A percentile compares a stretch with the other conserved stretches of the same genome.
Evolutionary conservation across 2,329 filamentous ascomycete species (phyloP).

Genomic region (Aureobasidium uvarum): DNA sequence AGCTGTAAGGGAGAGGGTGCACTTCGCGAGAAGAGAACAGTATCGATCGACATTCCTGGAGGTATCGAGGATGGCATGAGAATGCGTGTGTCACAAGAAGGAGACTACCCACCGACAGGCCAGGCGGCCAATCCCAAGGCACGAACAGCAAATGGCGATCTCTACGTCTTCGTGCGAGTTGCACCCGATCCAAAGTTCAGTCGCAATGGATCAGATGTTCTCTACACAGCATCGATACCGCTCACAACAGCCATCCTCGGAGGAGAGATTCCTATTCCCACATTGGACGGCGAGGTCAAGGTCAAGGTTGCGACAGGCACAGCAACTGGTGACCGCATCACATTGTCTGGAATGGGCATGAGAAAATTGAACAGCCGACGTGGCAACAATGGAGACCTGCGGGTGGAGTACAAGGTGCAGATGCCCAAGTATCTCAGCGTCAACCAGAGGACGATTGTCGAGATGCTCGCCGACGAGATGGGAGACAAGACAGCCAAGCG

Average conservation of each 20-base stretch:
- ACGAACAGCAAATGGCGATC: slow-evolving; percentile 73
- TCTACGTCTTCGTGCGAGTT: slow-evolving; percentile 88
- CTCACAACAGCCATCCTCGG: slow-evolving; percentile 90
- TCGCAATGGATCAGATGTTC: slow-evolving; percentile 80
- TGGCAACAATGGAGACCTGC: slow-evolving; percentile 72
- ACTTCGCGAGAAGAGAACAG: slow-evolving; percentile 74
- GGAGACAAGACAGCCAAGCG: slow-evolving; percentile 87
- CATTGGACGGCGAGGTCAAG: slow-evolving; percentile 84
- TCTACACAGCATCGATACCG: slow-evolving; percentile 88
- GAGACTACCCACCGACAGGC: slow-evolving; percentile 79
- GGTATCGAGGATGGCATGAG: slow-evolving; percentile 98
- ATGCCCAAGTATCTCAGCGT: slow-evolving; percentile 94
- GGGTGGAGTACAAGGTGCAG: slow-evolving; percentile 88
- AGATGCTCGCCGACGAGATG: slow-evolving; percentile 97
- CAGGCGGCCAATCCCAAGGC: slow-evolving; percentile 61
- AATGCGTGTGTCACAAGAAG: slow-evolving; percentile 77
- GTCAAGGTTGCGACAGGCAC: slow-evolving; percentile 91
- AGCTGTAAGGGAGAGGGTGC: slow-evolving; percentile 82
- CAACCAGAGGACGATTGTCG: slow-evolving; percentile 88
- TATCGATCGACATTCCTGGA: slow-evolving; percentile 87
- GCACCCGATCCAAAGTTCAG: slow-evolving; percentile 88
- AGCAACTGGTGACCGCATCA: slow-evolving; percentile 87
- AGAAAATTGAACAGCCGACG: slow-evolving; percentile 70
- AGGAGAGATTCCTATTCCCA: slow-evolving; percentile 85
- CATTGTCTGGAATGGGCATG: slow-evolving; percentile 89